Conservation (phyloP, 805 yeast species). For the Metschnikowia borealis region DNA sequence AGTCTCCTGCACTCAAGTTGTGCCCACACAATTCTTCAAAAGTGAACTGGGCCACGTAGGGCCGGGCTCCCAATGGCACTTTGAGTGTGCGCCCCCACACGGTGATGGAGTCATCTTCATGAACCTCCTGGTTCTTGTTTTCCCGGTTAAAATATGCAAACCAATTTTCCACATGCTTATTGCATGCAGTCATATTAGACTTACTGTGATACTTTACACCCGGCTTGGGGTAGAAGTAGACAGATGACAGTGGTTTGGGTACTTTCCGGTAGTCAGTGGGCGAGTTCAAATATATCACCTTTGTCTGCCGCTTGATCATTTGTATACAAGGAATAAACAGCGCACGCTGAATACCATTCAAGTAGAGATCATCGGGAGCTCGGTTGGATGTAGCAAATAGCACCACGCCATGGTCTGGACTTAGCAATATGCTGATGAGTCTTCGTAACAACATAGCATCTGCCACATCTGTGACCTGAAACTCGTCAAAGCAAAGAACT, state of each 20-base stretch:
- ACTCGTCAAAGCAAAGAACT: conserved; percentile 91
- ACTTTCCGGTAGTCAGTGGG: conserved; percentile 93
- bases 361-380: conserved; percentile 88
- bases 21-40: conserved; percentile 83
- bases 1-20: conserved; percentile 92
- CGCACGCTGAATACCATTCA: conserved; percentile 90
- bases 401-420: conserved; percentile 75
- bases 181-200: conserved; percentile 48
- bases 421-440: conserved; percentile 59
- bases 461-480: conserved; percentile 97
- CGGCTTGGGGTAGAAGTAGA: conserved; percentile 69
- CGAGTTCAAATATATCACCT: conserved; percentile 77
- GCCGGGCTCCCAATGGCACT: conserved; percentile 75
- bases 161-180: conserved; percentile 71
- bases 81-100: conserved; percentile 87
- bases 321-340: conserved; percentile 91
- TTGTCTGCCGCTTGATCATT: conserved; percentile 64
- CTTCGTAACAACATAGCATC: conserved; percentile 95
- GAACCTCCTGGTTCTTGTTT: conserved; percentile 29
- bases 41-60: conserved; percentile 83
- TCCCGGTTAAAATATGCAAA: conserved; percentile 70
- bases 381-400: conserved; percentile 93
- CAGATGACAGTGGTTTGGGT: conserved; percentile 76
- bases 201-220: conserved; percentile 53
- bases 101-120: conserved; percentile 30